Evolutionary conservation across 208 protist species (phyloP).

Genomic region (Angomonas deanei): DNA sequence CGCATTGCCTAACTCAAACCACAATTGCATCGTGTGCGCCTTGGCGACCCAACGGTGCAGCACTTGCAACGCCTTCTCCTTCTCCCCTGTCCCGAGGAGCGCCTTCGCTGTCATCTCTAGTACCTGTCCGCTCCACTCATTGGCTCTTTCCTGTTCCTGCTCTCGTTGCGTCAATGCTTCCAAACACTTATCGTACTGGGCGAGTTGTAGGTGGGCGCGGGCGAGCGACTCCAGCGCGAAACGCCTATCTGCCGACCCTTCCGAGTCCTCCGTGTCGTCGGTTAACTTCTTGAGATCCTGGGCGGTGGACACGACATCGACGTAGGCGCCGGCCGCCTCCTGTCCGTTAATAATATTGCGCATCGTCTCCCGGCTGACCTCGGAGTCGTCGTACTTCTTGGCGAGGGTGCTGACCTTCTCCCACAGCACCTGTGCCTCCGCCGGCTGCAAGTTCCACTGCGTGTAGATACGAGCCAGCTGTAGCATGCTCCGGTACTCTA

Average conservation of each 20-base stretch:
- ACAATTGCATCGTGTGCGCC: constrained; percentile 52
- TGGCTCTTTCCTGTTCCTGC: constrained; percentile 75
- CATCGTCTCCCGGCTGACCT: constrained; percentile 80
- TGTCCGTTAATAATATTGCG: constrained; percentile 76
- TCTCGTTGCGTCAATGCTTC: constrained; percentile 67
- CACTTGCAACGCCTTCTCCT: constrained; percentile 65
- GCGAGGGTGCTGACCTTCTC: constrained; percentile 73
- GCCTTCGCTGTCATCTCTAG: constrained; percentile 71
- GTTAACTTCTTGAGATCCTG: constrained; percentile 65
- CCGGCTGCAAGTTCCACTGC: constrained; percentile 20
- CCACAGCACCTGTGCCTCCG: constrained; percentile 62
- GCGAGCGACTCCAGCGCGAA: constrained; percentile 80
- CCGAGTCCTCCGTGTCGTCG: constrained; percentile 53
- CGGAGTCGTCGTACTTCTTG: constrained; percentile 76
- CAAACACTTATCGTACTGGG: constrained; percentile 74
- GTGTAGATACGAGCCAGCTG: constrained; percentile 78
- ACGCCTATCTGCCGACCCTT: constrained; percentile 55
- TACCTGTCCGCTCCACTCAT: constrained; percentile 53
- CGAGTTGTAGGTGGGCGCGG: constrained; percentile 75
- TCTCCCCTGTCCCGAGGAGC: constrained; percentile 56
- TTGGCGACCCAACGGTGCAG: constrained; percentile 65
- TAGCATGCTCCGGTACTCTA: constrained; percentile 74
- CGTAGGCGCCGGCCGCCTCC: constrained; percentile 56
- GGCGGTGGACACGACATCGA: constrained; percentile 61
- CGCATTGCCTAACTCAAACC: constrained; percentile 64